Conservation (phyloP, 2,329 filamentous ascomycete species). For the Colletotrichum higginsianum region DNA sequence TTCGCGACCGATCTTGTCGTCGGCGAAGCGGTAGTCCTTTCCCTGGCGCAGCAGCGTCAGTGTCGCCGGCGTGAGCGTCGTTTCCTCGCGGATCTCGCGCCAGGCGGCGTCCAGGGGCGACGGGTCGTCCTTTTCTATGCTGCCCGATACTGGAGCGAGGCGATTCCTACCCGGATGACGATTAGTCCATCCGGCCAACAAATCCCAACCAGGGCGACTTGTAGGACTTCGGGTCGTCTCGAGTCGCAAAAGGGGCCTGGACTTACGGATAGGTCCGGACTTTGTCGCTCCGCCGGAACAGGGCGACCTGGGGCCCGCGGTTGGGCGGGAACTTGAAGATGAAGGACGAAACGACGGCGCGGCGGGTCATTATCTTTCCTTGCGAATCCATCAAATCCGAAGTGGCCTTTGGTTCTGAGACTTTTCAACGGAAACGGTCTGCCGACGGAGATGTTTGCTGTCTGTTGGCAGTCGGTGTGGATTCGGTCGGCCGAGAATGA, state of each 20-base stretch:
- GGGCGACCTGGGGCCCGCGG: slow-evolving; percentile 65
- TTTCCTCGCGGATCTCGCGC: slow-evolving; percentile 76
- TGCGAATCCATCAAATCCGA: slow-evolving; percentile 14
- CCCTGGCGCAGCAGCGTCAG: slow-evolving; percentile 69
- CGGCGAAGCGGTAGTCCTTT: slow-evolving; percentile 71
- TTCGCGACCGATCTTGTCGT: slow-evolving; percentile 66
- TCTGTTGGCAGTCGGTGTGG: background rate
- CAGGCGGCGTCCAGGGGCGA: slow-evolving; percentile 70
- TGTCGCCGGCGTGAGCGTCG: slow-evolving; percentile 62
- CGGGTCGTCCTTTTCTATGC: slow-evolving; percentile 67
- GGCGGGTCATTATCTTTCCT: slow-evolving; percentile 41
- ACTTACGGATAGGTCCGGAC: slow-evolving; percentile 73
- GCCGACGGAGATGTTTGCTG: slow-evolving; percentile 2
- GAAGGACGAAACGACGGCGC: slow-evolving; percentile 65
- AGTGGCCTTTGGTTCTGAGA: background rate
- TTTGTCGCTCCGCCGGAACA: slow-evolving; percentile 73
- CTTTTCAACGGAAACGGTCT: background rate
- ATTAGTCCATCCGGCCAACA: background rate
- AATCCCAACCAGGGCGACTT: slow-evolving; percentile 10
- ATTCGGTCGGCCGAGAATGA: slow-evolving; percentile 1
- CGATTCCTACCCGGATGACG: slow-evolving; percentile 59
- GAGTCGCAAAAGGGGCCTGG: background rate
- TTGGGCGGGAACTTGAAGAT: slow-evolving; percentile 62
- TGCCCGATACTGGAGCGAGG: slow-evolving; percentile 74
- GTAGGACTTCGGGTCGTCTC: background rate